These are phyloP conservation scores for Phylloporus rhodoxanthus DNA, from an alignment of 768 basidiomycete genomes.

Conservation along the genomic window DNA sequence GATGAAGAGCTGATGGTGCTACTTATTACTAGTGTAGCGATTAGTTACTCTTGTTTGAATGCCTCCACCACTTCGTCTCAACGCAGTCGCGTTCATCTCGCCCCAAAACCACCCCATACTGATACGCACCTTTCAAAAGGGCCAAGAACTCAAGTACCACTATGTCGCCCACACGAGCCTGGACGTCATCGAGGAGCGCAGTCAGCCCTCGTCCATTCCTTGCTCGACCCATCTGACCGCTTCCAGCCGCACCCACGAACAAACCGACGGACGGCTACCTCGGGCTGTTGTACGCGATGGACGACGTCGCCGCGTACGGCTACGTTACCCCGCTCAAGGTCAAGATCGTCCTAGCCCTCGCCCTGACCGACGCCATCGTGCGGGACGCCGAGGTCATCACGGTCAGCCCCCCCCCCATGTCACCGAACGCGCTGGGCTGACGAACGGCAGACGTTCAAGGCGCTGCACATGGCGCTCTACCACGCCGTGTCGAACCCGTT, in stretches of 20 bases:
- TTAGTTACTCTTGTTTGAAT: conserved; percentile 20
- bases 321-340: conserved; percentile 84
- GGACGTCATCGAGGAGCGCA: conserved; percentile 88
- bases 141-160: conserved; percentile 74
- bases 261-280: conserved; percentile 77
- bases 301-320: conserved; percentile 89
- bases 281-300: conserved; percentile 83
- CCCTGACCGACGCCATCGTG: conserved; percentile 75
- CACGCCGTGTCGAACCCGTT: conserved; percentile 83
- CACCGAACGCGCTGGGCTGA: not conserved
- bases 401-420: conserved; percentile 38
- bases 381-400: conserved; percentile 73
- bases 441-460: conserved; percentile 70
- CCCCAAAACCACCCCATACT: conserved; percentile 75
- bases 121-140: conserved; percentile 62
- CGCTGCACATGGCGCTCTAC: conserved; percentile 85
- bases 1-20: too few relatives aligned
- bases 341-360: conserved; percentile 79
- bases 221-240: not conserved
- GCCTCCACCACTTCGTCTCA: conserved; percentile 64
- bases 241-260: conserved; percentile 32
- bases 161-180: conserved; percentile 87
- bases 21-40: not conserved
- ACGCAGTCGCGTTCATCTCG: conserved; percentile 82
- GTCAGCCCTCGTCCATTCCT: conserved; percentile 38